Base-by-base conservation (phyloP, 2,329 filamentous ascomycete species). In the Scedosporium boydii region DNA sequence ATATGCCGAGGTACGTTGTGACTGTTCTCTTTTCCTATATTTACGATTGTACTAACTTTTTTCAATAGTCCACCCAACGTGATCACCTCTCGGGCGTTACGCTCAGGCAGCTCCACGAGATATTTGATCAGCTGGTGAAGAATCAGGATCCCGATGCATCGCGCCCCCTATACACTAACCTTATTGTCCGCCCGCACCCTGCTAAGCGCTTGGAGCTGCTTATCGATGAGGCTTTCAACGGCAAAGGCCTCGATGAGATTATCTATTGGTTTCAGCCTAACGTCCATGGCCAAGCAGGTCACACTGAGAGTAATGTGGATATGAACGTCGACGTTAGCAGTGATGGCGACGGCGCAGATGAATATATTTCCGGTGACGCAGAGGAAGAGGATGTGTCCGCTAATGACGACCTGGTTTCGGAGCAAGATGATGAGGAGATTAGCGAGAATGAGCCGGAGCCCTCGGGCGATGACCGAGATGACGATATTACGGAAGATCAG, bases 1-100 rank as follows among this genome's bases (percentile, higher is more conserved):
- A 68, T 82, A 82, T 69, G 73, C 78, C 21, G 80, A 83, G 72
- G 79, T 80, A 71, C 65, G 77, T 65, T 16, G 57, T 12, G 6
- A 3, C 12, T 29, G 23, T 6, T 3, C 41, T 23, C 44, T 12
- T 29, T 29, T 6, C 3, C 41, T 23, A 38, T 57, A 18, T 56
- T 27, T 38, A 3, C 26, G 5, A 10, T 16, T 9, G 23, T 59
- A 59, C 71, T 76, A 68, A 76, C 68, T 6, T 34, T 34, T 34
- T 46, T 10, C 2, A 16, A 2, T 58, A 79, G 76, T 74, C 75
- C 38, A 72, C 69, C 6, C 67, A 70, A n/a, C 68, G 66, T 14
- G 72, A 75, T 41, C 64, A 71, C 3, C 68, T 77, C 46, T 68
- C 70, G 5, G 72, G 69, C 18, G 69, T 75, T n/a, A 78, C 74